Base-by-base conservation (phyloP, 106 monocot species). In the Acorus calamus region DNA sequence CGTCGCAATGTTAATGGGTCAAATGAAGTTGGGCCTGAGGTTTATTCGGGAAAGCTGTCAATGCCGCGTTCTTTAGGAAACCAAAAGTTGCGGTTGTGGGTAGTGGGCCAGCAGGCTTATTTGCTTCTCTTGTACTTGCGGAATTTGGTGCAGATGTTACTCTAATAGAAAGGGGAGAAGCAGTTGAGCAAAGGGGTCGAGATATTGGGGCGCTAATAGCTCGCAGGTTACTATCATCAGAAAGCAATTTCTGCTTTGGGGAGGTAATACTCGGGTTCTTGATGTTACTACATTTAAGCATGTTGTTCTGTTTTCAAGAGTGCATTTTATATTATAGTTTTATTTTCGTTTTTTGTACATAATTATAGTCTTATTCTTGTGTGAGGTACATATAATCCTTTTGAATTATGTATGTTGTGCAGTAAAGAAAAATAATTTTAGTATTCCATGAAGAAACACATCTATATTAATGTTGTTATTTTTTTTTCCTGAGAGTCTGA, bases 161-260 rank as follows among this genome's bases (percentile, higher is more conserved):
- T 28, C 57, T 98, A 56, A 79, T 98, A 61, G 98, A 98, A 81
- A 88, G 98, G 59, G 98, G 98, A 57, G 82, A 98, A 78, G 60
- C 92, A 67, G 98, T 98, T 83, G 92, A 98, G 61, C 64, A 88
- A 76, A 85, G 98, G 79, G 98, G 98, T n/a, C 87, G 86, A 65
- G 98, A 98, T 76, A 98, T 98, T 76, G 98, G 98, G 68, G 92
- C 92, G 48, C 64, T 98, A 56, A 81, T 85, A 52, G 83, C 83
- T 78, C 66, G 98, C 57, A 69, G 71, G 48, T 49, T 92, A 66
- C 68, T 98, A 41, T 78, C 80, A 55, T 57, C 73, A 51, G 98
- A 98, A 60, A 98, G 92, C 71, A 98, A 92, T 66, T 98, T 98
- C 71, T 98, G 98, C 70, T 98, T 88, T 78, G 98, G 98, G 45